Percentiles rank a stretch among this genome's conserved stretches.
Conservation (phyloP, 1,284 basidiomycete species). For the Fomitopsis pinicola region DNA sequence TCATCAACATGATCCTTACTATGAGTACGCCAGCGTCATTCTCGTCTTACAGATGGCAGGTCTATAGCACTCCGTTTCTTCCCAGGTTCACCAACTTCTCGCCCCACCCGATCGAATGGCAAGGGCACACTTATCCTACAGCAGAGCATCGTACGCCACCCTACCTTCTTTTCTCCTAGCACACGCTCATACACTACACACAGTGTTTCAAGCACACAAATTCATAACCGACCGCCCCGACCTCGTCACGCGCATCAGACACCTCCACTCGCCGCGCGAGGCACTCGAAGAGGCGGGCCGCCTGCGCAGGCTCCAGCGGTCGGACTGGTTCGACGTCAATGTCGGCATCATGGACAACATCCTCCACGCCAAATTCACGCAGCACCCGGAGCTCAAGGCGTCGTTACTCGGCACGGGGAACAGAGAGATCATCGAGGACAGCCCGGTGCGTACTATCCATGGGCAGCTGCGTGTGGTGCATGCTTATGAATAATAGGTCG, state of each 20-base stretch:
- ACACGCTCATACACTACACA: neutral
- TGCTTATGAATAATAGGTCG: constrained; percentile 18
- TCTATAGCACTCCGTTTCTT: neutral
- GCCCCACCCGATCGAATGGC: constrained; percentile 17
- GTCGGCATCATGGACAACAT: constrained; percentile 61
- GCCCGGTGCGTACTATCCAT: constrained; percentile 8
- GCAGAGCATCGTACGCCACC: constrained; percentile 36
- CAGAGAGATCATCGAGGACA: constrained; percentile 24
- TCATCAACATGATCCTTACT: neutral
- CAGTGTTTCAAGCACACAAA: constrained; percentile 25
- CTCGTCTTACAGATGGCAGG: neutral
- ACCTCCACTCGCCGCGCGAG: constrained; percentile 40
- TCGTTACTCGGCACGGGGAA: constrained; percentile 23
- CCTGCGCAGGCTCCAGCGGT: constrained; percentile 52
- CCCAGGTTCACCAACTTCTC: constrained; percentile 27
- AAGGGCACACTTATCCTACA: constrained; percentile 22
- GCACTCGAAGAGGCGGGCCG: constrained; percentile 64
- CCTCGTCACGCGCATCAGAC: constrained; percentile 60
- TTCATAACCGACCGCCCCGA: constrained; percentile 52
- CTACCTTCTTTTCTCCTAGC: constrained; percentile 47
- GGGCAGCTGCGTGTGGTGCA: too few species aligned
- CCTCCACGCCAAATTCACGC: constrained; percentile 59
- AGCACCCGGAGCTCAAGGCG: constrained; percentile 26
- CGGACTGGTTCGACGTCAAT: constrained; percentile 62
- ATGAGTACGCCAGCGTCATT: neutral